Conservation (phyloP, 352 stramenopile species). For the Phytophthora sansomeana region DNA sequence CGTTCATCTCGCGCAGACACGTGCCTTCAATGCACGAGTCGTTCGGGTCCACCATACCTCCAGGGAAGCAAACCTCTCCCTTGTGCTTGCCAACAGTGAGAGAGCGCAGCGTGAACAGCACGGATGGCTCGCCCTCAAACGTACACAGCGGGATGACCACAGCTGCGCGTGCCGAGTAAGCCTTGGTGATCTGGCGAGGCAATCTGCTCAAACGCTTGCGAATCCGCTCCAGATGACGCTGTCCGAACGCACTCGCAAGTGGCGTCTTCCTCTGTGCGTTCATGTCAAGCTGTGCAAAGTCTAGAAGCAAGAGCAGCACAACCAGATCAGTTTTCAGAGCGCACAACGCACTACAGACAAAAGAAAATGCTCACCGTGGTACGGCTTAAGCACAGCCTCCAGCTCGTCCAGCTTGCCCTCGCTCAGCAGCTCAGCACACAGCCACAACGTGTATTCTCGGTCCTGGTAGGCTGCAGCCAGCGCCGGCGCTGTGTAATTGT, state of each 20-base stretch:
- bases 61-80: constrained; percentile 97
- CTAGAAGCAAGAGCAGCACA: constrained; percentile 27
- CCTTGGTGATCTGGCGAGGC: constrained; percentile 94
- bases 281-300: constrained; percentile 54
- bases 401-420: constrained; percentile 82
- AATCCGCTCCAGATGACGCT: constrained; percentile 92
- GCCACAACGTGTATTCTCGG: constrained; percentile 85
- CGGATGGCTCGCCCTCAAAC: constrained; percentile 93
- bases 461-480: constrained; percentile 96
- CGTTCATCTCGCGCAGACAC: constrained; percentile 97
- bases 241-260: constrained; percentile 80
- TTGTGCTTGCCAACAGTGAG: constrained; percentile 93
- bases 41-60: constrained; percentile 94
- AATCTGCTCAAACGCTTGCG: constrained; percentile 95
- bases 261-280: constrained; percentile 53
- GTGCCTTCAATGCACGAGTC: constrained; percentile 95
- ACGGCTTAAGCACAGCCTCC: constrained; percentile 74
- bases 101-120: constrained; percentile 97
- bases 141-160: constrained; percentile 98
- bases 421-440: constrained; percentile 77
- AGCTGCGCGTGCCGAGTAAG: constrained; percentile 90
- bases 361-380: constrained; percentile 50
- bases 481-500: constrained; percentile 97
- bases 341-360: neutral
- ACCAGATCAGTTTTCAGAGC: constrained; percentile 14